Percentiles rank a stretch among this genome's conserved stretches.
These are phyloP conservation scores for Coemansia sp. DNA, from an alignment of 371 early-diverging fungal genomes.

Conservation along the genomic window DNA sequence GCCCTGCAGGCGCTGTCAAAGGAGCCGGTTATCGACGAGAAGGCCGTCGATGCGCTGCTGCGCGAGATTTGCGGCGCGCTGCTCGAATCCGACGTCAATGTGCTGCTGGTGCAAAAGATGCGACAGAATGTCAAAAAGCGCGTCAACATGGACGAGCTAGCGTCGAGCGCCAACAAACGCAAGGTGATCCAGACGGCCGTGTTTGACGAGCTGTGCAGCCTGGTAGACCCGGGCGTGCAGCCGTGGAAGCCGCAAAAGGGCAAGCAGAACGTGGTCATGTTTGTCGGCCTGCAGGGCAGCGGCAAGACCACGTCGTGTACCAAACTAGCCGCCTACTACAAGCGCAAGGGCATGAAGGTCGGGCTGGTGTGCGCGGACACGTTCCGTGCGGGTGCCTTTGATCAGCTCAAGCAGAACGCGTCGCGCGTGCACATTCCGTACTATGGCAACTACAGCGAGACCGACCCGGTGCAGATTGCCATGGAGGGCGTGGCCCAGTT, in stretches of 20 bases:
- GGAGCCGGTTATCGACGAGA: constrained; percentile 86
- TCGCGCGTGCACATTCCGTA: constrained; percentile 98
- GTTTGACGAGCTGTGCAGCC: constrained; percentile 89
- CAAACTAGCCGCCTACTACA: constrained; percentile 96
- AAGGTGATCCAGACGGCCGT: constrained; percentile 92
- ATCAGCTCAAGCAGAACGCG: constrained; percentile 99
- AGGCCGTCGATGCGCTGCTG: constrained; percentile 84
- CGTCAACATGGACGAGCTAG: constrained; percentile 81
- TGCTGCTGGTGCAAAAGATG: constrained; percentile 81
- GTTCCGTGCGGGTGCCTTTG: constrained; percentile 99
- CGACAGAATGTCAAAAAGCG: constrained; percentile 84
- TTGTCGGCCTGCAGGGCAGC: constrained; percentile 99
- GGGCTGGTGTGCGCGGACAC: constrained; percentile 99
- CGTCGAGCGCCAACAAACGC: constrained; percentile 80
- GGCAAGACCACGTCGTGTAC: constrained; percentile 99
- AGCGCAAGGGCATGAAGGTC: constrained; percentile 96
- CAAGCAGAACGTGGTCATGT: constrained; percentile 91
- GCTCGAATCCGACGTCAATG: constrained; percentile 95
- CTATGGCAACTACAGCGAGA: constrained; percentile 94
- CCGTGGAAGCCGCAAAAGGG: constrained; percentile 88
- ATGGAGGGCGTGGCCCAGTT: constrained; percentile 96
- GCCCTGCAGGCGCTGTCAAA: constrained; percentile 78
- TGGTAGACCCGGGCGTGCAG: constrained; percentile 94
- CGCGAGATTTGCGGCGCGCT: constrained; percentile 90
- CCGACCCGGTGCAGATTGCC: constrained; percentile 96